These are phyloP conservation scores for Geotrichum restrictum DNA, from an alignment of 1,139 yeast species.

Conservation along the genomic window DNA sequence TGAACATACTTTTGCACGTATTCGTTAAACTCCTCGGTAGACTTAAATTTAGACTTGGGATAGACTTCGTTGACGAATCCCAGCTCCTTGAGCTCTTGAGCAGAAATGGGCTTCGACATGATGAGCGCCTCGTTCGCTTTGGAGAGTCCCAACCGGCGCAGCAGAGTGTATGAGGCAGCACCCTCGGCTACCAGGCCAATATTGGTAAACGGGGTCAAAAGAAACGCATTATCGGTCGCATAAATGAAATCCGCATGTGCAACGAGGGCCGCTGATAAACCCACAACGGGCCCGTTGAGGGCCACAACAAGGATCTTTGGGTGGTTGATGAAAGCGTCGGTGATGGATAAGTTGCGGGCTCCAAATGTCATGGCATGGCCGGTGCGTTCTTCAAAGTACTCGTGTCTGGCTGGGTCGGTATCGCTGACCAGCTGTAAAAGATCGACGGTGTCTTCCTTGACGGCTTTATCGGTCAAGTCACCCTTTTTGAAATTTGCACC, in stretches of 20 bases:
- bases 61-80: constrained; percentile 64
- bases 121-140: constrained; percentile 70
- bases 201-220: constrained; percentile 75
- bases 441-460: constrained; percentile 30
- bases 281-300: constrained; percentile 84
- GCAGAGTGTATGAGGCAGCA: constrained; percentile 65
- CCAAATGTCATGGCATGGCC: constrained; percentile 54
- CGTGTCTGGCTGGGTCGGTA: constrained; percentile 17
- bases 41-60: constrained; percentile 43
- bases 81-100: constrained; percentile 52
- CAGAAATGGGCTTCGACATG: constrained; percentile 62
- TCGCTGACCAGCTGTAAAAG: constrained; percentile 23
- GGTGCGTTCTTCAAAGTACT: constrained; percentile 7
- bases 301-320: constrained; percentile 69
- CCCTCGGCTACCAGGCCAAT: constrained; percentile 86
- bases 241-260: constrained; percentile 74
- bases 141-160: constrained; percentile 68
- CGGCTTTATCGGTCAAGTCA: constrained; percentile 27
- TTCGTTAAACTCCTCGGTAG: constrained; percentile 59
- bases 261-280: constrained; percentile 70
- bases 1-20: constrained; percentile 48
- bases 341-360: constrained; percentile 65
- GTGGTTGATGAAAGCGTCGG: constrained; percentile 68
- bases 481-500: constrained; percentile 67
- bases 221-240: constrained; percentile 58